Conservation (phyloP, 2,329 filamentous ascomycete species). For the Macrophomina pseudophaseolina region DNA sequence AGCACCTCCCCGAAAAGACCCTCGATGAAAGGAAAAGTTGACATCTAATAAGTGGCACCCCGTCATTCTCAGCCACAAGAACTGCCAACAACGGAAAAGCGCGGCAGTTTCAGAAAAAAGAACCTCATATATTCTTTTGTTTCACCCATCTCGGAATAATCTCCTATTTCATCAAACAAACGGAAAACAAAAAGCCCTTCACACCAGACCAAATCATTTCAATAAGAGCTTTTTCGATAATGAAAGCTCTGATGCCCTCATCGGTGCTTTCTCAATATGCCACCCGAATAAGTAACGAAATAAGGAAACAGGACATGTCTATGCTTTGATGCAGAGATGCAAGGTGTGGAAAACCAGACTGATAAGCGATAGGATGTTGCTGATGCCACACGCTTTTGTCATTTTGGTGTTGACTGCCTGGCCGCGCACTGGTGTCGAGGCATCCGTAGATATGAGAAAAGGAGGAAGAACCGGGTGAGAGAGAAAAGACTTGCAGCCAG, state of each 20-base stretch:
- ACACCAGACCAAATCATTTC: not conserved
- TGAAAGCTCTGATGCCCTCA: not conserved
- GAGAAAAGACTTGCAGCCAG: slow-evolving; percentile 12
- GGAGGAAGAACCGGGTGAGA: not conserved
- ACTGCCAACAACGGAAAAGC: too few relatives aligned
- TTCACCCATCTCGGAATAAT: not conserved
- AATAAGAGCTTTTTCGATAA: not conserved
- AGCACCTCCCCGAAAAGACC: not conserved
- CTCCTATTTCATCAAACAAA: slow-evolving; percentile 5
- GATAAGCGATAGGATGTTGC: slow-evolving; percentile 6
- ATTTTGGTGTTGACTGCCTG: not conserved
- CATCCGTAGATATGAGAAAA: not conserved
- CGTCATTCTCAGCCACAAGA: not conserved
- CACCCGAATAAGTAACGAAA: not conserved
- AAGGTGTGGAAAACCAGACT: not conserved
- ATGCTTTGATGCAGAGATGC: slow-evolving; percentile 10
- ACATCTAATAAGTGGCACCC: not conserved
- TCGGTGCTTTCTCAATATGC: not conserved
- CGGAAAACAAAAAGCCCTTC: not conserved
- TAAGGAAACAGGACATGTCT: slow-evolving; percentile 3
- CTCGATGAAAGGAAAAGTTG: not conserved
- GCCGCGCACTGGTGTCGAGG: not conserved
- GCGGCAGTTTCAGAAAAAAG: not conserved
- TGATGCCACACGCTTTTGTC: not conserved
- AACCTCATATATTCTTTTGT: not conserved